Base-by-base conservation (phyloP, 148 eudicot species). In the Vaccinium vitisidaea region DNA sequence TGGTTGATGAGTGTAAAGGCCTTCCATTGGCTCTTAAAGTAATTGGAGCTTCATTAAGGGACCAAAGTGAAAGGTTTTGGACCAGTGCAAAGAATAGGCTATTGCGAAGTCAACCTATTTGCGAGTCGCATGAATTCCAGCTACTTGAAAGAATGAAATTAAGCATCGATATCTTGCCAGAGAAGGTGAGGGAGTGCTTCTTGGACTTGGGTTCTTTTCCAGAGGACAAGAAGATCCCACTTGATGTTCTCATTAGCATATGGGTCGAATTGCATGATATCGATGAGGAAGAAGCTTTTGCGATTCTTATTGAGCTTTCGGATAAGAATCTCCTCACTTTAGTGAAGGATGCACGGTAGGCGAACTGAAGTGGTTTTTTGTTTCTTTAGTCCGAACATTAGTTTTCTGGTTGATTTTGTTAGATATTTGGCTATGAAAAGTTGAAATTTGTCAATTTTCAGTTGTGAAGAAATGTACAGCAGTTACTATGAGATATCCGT, bases 1-100 rank as follows among this genome's bases (percentile, higher is more conserved):
- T 95, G 84, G 95, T 94, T 8, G 87, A 89, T 81, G 95, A 95
- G 84, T 95, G 98, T 81, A 92, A 91, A 86, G 93, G 98, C 70
- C 94, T 95, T 32, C 98, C 98, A 0, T 86, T 95, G 86, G 98
- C 98, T 76, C 91, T 95, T 3, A 95, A 95, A 85, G 98, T 95
- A 32, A 89, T 95, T 46, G 98, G 98, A 83, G 94, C 98, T 75
- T 93, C 98, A 49, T 81, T 95, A 49, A 92, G 92, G 32, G 98
- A 87, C 75, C 93, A 92, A 75, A 84, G 90, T 61, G 94, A 90
- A 71, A 86, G 87, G 94, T 91, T 84, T 79, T 95, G 98, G 98
- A 88, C 74, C 25, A 89, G 97, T 82, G 97, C 97, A 46, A 92
- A 89, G 91, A 94, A 85, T 59, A 86, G 97, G 59, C 86, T 95